Evolutionary conservation across 805 yeast genomes (phyloP).

Genomic region (Pichia californica): DNA sequence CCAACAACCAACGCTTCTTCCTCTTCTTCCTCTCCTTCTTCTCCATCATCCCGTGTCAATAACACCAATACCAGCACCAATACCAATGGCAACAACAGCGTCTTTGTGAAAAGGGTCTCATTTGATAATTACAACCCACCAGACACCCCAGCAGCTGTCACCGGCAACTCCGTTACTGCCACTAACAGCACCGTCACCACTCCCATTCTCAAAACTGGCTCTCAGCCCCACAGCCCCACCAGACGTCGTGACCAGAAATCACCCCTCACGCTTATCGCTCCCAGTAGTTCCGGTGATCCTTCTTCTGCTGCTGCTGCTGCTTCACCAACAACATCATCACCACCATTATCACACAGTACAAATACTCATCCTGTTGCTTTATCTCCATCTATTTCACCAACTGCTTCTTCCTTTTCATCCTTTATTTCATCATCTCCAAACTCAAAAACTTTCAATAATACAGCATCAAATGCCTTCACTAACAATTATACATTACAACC

Average conservation of each 20-base stretch:
- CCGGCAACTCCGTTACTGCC: no score
- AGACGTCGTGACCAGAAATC: background rate
- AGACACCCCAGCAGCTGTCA: constrained; percentile 29
- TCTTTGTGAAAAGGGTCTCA: constrained; percentile 13
- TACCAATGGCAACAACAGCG: background rate
- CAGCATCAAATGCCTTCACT: background rate
- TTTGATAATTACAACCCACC: constrained; percentile 23
- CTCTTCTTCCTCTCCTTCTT: background rate
- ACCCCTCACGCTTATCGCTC: background rate
- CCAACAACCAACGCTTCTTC: no score
- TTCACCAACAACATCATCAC: no score
- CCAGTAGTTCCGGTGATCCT: background rate
- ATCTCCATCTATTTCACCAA: background rate
- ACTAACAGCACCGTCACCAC: no score
- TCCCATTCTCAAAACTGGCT: background rate
- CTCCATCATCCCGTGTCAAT: background rate
- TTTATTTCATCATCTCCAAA: constrained; percentile 12
- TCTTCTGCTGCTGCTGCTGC: no score
- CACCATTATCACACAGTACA: no score
- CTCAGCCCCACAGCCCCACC: background rate
- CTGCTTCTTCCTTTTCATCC: background rate
- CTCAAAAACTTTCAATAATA: background rate
- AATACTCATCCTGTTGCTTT: constrained; percentile 21
- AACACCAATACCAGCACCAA: background rate
- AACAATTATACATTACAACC: constrained; percentile 10